Conservation (phyloP, 2,329 filamentous ascomycete genomes). For the Arthrinium phaeospermum region DNA sequence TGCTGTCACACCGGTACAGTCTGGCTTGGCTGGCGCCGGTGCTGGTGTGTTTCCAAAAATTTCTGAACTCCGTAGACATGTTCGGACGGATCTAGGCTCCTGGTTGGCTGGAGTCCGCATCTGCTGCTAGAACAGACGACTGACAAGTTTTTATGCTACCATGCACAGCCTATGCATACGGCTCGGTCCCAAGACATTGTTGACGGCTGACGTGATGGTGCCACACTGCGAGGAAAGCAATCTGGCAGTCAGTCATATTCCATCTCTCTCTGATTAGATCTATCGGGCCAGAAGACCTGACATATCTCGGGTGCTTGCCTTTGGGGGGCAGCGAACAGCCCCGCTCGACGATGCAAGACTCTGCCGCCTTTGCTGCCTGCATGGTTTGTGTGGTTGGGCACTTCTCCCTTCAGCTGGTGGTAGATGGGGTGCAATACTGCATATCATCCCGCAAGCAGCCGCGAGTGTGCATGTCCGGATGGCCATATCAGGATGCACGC, state of each 20-base stretch:
- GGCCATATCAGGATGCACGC: background rate
- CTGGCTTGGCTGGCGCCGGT: background rate
- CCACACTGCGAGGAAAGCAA: background rate
- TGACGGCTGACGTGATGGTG: conserved; percentile 22
- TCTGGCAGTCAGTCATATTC: background rate
- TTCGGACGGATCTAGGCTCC: conserved; percentile 21
- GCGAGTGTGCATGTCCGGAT: conserved; percentile 1
- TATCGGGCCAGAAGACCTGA: conserved; percentile 9
- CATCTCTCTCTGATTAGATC: background rate
- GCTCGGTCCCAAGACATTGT: conserved; percentile 7
- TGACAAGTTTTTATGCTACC: conserved; percentile 23
- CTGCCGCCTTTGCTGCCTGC: background rate
- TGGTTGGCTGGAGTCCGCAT: conserved; percentile 24
- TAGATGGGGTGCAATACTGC: background rate
- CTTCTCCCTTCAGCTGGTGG: conserved; percentile 1
- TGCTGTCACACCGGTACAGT: background rate
- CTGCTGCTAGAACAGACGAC: conserved; percentile 8
- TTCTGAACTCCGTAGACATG: conserved; percentile 23
- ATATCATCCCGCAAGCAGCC: conserved; percentile 13
- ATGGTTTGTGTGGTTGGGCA: background rate
- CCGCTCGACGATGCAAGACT: conserved; percentile 6
- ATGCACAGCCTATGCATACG: conserved; percentile 17
- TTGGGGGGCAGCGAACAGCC: conserved; percentile 8
- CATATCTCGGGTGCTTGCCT: conserved; percentile 22
- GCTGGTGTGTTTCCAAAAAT: conserved; percentile 24